These are phyloP conservation scores for Halophytophthora batemanensis DNA, from an alignment of 352 stramenopile species.

Conservation along the genomic window DNA sequence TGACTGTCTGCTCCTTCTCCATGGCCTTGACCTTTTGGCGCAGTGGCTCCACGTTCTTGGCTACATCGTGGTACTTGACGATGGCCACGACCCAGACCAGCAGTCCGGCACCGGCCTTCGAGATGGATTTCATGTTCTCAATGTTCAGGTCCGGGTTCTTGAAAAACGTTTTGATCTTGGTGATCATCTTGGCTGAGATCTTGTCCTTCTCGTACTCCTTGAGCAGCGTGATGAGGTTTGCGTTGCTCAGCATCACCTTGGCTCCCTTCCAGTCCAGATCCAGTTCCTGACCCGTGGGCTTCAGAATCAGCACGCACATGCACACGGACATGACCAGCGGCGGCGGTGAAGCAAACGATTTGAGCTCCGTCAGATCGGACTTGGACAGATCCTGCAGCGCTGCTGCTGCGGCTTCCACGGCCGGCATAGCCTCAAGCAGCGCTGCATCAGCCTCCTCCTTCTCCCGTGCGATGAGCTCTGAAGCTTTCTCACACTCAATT, in stretches of 20 bases:
- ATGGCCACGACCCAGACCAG: constrained; percentile 94
- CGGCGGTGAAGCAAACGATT: constrained; percentile 93
- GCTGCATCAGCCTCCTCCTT: constrained; percentile 93
- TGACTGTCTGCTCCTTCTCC: constrained; percentile 91
- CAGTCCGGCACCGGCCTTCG: constrained; percentile 85
- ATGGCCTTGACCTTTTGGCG: constrained; percentile 90
- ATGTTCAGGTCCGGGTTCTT: constrained; percentile 93
- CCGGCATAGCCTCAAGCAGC: constrained; percentile 91
- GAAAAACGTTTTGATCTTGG: constrained; percentile 93
- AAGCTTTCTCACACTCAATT: constrained; percentile 88
- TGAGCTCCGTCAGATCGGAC: constrained; percentile 94
- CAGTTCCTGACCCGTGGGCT: constrained; percentile 89
- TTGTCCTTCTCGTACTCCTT: constrained; percentile 96
- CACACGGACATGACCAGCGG: constrained; percentile 92
- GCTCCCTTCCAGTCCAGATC: constrained; percentile 93
- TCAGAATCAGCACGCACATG: constrained; percentile 90
- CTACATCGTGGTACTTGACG: constrained; percentile 95
- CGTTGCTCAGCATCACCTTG: constrained; percentile 94
- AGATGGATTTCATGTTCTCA: constrained; percentile 95
- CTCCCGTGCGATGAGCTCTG: constrained; percentile 88
- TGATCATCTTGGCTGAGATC: constrained; percentile 95
- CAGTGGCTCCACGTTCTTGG: constrained; percentile 93
- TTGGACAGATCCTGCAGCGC: constrained; percentile 94
- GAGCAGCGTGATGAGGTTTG: constrained; percentile 87
- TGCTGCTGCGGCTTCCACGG: constrained; percentile 90